Conservation (phyloP, 78 protist genomes). For the Dictyostelium discoideum region dicty_2.7 NC_007089.4:2514001-2514500, state of each 20-base stretch:
- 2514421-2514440: conserved; percentile 96
- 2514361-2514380: conserved; percentile 97
- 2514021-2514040: conserved; percentile 64
- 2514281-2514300: conserved; percentile 75
- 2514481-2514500: conserved; percentile 96
- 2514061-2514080: conserved; percentile 91
- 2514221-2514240: conserved; percentile 99
- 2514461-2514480: conserved; percentile 94
- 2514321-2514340: conserved; percentile 91
- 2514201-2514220: conserved; percentile 99
- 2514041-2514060: conserved; percentile 34
- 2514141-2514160: conserved; percentile 93
- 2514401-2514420: conserved; percentile 99
- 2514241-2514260: conserved; percentile 99
- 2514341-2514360: conserved; percentile 82
- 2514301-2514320: conserved; percentile 95
- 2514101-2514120: conserved; percentile 90
- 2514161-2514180: conserved; percentile 98
- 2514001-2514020: conserved; percentile 98
- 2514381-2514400: conserved; percentile 99
- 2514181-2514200: conserved; percentile 97
- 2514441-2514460: conserved; percentile 83
- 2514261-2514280: neutral
- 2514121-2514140: conserved; percentile 99
- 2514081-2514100: conserved; percentile 86